Evolutionary conservation across 106 monocot genomes (phyloP), one percentile per base, ranked within the genome.

Genomic region (Agapanthus africanus): DNA sequence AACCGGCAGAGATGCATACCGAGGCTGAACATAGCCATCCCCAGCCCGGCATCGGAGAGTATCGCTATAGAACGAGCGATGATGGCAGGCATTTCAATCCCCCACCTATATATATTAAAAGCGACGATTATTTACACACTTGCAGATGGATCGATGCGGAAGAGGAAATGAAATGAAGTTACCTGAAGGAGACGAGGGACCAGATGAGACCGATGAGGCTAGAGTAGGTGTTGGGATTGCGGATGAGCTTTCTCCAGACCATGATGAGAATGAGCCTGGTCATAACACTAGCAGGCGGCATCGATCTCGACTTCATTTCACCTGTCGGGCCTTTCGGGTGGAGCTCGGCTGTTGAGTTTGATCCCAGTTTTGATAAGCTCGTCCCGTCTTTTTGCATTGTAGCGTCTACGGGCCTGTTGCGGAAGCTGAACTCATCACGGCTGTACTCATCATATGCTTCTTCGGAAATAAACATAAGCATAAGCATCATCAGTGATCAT

Each of bases 21-120:
- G 37, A 84, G 70, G 42, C 84, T 84, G 65, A 84, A 84, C 80
- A 84, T 80, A 36, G 84, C 84, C 84, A 84, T 80, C 28, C 84
- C 84, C n/a, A 84, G 74, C 18, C 84, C 84, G 4, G 84, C 84
- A 59, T 84, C 80, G 35, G 84, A 84, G 31, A 84, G 74, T 62
- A 84, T 77, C 0, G 84, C 59, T 27, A 84, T 74, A 4, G 79
- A 74, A 22, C 69, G 36, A 9, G 77, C 77, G 26, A 77, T 27
- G 32, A 77, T 77, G 22, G 77, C 77, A 0, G 77, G 77, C 77
- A 77, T 77, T 71, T 77, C 71, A 66, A 71, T 66, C 16, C 56
- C 77, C 77, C 77, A 77, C 30, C 77, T 77, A 27, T 31, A 6
- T 6, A 0, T n/a, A n/a, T n/a, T n/a, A n/a, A n/a, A n/a, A n/a